phyloP scores from a whole-genome alignment of 2,329 filamentous ascomycete genomes.

The Colletotrichum horii region DNA sequence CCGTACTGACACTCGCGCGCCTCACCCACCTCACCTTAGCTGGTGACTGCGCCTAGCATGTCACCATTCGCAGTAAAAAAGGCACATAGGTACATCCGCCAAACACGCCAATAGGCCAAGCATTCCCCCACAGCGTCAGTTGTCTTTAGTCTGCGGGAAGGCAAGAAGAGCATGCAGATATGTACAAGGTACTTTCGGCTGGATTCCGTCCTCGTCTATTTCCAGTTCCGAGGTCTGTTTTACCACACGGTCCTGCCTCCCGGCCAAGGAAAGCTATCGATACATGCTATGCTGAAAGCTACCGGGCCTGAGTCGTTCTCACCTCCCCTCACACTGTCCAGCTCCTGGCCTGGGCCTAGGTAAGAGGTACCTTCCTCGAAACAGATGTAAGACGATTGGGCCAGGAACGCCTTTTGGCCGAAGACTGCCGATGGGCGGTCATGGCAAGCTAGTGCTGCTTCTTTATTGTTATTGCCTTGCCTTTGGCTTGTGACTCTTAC shows the following conservation, averaged over 20 bases:
- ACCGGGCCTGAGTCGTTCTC: background rate
- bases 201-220: constrained; percentile 1
- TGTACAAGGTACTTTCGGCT: constrained; percentile 8
- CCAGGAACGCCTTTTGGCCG: constrained; percentile 23
- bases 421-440: constrained; percentile 19
- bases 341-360: constrained; percentile 12
- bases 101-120: background rate
- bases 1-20: background rate
- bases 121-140: background rate
- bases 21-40: background rate
- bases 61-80: background rate
- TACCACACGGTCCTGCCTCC: constrained; percentile 7
- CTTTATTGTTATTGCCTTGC: background rate
- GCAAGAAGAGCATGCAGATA: background rate
- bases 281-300: background rate
- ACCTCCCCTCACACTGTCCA: constrained; percentile 11
- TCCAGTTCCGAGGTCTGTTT: constrained; percentile 16
- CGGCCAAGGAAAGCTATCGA: background rate
- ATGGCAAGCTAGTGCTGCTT: constrained; percentile 15
- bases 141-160: background rate
- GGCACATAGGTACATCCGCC: background rate
- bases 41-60: background rate
- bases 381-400: constrained; percentile 22
- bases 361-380: constrained; percentile 20
- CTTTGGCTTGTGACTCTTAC: constrained; percentile 26